Evolutionary conservation across 805 yeast genomes (phyloP), one percentile per base, ranked within the genome.

Genomic region (Saccharomycopsis guyanensis): DNA sequence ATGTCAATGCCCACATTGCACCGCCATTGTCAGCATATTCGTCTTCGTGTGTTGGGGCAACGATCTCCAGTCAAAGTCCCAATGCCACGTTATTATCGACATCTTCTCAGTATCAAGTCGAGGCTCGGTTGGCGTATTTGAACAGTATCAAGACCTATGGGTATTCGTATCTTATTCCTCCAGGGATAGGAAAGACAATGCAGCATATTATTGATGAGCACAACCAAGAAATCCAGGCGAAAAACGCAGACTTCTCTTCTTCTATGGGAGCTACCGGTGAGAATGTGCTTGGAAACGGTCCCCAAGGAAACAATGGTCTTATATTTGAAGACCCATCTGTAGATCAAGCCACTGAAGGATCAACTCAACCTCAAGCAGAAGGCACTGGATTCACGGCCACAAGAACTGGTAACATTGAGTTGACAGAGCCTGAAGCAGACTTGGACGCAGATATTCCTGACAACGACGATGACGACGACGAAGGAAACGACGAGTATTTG

Each of bases 171-270:
- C 56, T 82, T 46, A 66, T 66, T 38, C 87, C 88, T 0, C 69
- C 81, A 8, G 88, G 87, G 0, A 56, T 78, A 7, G 66, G 68
- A 2, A 76, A 71, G 57, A 81, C 85, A 0, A 66, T 78, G 71
- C 61, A 61, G 32, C 67, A 64, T 31, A 44, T 67, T 18, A 41
- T 55, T 7, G 66, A 65, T 32, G 66, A 64, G 38, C 45, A 46
- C 4, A 56, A 57, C 27, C 45, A 58, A 44, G 57, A 53, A 43
- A 52, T 55, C 36, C 62, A 57, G 33, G 48, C 58, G 52, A 57
- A 58, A 25, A 59, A 57, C 36, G 42, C 42, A 38, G 54, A 53
- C 24, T 16, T n/a, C 23, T 5, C 8, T 12, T 7, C 29, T 4
- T 38, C 57, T 32, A 42, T 35, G 5, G 37, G 23, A 13, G 31